phyloP scores from a whole-genome alignment of 2,329 filamentous ascomycete genomes.

The Helotiales sp. region DNA sequence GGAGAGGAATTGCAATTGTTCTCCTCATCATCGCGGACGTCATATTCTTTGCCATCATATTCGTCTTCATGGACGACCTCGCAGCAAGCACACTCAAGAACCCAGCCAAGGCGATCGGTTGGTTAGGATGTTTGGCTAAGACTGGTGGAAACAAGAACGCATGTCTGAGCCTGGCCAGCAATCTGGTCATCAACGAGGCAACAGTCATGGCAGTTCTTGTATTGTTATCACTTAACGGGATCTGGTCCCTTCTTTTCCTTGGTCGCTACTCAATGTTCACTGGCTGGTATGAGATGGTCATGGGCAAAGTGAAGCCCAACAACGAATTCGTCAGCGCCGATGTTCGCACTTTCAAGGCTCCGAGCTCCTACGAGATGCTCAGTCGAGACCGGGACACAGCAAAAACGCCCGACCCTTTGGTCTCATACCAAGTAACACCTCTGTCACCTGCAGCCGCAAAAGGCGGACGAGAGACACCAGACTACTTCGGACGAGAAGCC shows the following conservation, averaged over 20 bases:
- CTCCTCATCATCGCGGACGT: constrained; percentile 89
- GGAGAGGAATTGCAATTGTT: constrained; percentile 90
- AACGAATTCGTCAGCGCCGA: constrained; percentile 91
- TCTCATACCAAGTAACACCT: constrained; percentile 33
- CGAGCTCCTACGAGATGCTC: constrained; percentile 82
- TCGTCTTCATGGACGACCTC: constrained; percentile 83
- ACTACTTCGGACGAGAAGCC: constrained; percentile 50
- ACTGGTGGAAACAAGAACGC: constrained; percentile 63
- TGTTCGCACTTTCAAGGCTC: constrained; percentile 64
- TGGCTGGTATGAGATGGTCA: constrained; percentile 77
- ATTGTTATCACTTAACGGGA: constrained; percentile 81
- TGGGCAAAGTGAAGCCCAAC: constrained; percentile 55
- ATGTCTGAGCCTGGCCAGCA: constrained; percentile 66
- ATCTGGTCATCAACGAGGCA: constrained; percentile 72
- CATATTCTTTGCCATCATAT: constrained; percentile 90
- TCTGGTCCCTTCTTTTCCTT: constrained; percentile 84
- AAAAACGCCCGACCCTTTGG: constrained; percentile 40
- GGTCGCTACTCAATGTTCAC: constrained; percentile 83
- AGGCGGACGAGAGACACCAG: constrained; percentile 41
- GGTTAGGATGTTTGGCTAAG: constrained; percentile 72
- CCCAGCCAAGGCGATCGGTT: constrained; percentile 60
- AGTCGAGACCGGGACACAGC: constrained; percentile 45
- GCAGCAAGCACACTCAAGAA: constrained; percentile 35
- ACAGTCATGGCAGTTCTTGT: constrained; percentile 83
- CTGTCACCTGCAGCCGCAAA: constrained; percentile 36